Percentiles rank a stretch among this genome's conserved stretches.
Evolutionary conservation across 306 rosid genomes (phyloP).

Genomic region (Rubus parviflorus): DNA sequence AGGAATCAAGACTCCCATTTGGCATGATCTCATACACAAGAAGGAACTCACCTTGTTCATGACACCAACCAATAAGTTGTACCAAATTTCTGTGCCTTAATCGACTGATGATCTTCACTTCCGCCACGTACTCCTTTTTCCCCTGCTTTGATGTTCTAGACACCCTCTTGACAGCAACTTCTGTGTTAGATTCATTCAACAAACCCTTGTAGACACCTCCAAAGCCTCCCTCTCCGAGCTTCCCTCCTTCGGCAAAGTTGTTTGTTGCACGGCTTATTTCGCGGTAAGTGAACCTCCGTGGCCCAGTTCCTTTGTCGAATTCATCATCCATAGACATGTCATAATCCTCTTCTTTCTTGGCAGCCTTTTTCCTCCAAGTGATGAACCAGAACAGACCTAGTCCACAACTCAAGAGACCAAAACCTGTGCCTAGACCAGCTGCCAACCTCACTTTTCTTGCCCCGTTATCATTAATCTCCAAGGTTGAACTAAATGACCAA

Average conservation of each 20-base stretch:
- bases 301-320: constrained; percentile 65
- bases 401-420: constrained; percentile 32
- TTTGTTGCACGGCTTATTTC: constrained; percentile 52
- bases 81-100: constrained; percentile 72
- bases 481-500: constrained; percentile 73
- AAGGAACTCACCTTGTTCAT: constrained; percentile 61
- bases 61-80: constrained; percentile 84
- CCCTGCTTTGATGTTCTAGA: constrained; percentile 77
- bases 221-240: constrained; percentile 79
- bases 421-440: constrained; percentile 22
- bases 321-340: constrained; percentile 57
- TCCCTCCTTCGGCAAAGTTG: constrained; percentile 46
- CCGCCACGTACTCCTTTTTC: constrained; percentile 63
- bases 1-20: constrained; percentile 79
- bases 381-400: constrained; percentile 42
- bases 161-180: constrained; percentile 70
- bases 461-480: constrained; percentile 24
- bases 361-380: constrained; percentile 40
- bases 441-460: constrained; percentile 2
- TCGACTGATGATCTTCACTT: constrained; percentile 66
- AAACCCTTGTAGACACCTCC: constrained; percentile 70
- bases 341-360: neutral
- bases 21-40: constrained; percentile 71
- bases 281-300: constrained; percentile 53
- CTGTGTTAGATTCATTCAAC: constrained; percentile 32